These are phyloP conservation scores for Saturnispora sanitii DNA, from an alignment of 805 yeast genomes.

Conservation along the genomic window DNA sequence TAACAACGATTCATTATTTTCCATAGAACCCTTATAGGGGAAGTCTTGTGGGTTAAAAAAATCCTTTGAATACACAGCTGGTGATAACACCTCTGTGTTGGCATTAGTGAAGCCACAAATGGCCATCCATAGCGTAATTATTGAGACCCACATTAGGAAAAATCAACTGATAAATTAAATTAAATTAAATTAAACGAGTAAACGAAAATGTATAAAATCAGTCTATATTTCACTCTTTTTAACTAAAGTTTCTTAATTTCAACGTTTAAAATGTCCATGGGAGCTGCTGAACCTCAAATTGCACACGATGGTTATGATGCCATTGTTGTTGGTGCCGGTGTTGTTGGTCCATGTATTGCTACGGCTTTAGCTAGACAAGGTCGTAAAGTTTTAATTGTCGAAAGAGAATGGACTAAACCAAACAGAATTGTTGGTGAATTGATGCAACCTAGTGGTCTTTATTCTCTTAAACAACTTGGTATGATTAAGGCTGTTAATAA, in stretches of 20 bases:
- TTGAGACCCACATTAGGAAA: neutral
- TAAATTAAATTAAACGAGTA: no score
- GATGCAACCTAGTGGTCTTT: slow-evolving; percentile 94
- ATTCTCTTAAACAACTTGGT: slow-evolving; percentile 73
- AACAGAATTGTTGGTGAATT: slow-evolving; percentile 96
- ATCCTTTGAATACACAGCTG: no score
- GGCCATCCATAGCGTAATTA: neutral
- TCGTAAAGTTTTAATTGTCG: slow-evolving; percentile 65
- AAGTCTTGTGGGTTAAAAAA: no score
- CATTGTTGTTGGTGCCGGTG: slow-evolving; percentile 97
- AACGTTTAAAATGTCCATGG: neutral
- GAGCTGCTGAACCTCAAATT: neutral
- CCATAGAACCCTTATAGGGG: no score
- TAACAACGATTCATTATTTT: no score
- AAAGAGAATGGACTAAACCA: slow-evolving; percentile 86
- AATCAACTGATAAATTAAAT: neutral
- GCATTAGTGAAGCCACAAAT: neutral
- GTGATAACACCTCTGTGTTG: neutral
- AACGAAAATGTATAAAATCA: neutral
- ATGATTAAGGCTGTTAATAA: slow-evolving; percentile 65
- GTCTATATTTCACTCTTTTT: neutral
- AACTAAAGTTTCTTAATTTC: neutral
- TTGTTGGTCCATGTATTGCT: slow-evolving; percentile 89
- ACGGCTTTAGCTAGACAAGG: slow-evolving; percentile 87
- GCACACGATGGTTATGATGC: slow-evolving; percentile 48